phyloP scores from a whole-genome alignment of 2,329 filamentous ascomycete species.

The Pseudogymnoascus sp. region DNA sequence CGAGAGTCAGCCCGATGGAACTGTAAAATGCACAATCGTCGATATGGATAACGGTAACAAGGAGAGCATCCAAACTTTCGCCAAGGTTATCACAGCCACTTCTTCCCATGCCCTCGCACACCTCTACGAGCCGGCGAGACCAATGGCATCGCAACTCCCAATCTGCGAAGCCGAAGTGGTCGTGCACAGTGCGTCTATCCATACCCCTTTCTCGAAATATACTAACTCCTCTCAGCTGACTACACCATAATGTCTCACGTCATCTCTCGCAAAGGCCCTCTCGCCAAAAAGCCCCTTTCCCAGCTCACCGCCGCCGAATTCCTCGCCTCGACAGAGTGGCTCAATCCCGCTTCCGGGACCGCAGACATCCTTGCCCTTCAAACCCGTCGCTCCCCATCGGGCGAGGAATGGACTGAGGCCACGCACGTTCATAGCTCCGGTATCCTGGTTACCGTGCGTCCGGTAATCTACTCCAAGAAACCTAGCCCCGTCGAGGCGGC shows the following conservation, averaged over 20 bases:
- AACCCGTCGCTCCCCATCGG: background rate
- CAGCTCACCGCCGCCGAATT: background rate
- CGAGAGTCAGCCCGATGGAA: background rate
- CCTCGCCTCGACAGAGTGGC: background rate
- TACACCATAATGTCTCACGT: constrained; percentile 1
- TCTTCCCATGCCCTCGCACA: background rate
- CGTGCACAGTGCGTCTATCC: background rate
- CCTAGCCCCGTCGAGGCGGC: background rate
- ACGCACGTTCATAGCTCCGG: background rate
- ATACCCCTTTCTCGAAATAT: background rate
- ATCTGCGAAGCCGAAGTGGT: constrained; percentile 3
- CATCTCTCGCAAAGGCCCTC: background rate
- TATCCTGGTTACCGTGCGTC: background rate
- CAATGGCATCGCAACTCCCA: constrained; percentile 1
- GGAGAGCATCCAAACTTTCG: background rate
- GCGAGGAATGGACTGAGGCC: background rate
- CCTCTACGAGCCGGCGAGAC: background rate
- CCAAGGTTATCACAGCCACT: background rate
- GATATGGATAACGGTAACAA: background rate
- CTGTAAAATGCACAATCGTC: background rate
- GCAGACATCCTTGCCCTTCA: background rate
- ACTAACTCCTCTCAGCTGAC: background rate
- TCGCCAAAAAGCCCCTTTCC: background rate
- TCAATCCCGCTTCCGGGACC: background rate
- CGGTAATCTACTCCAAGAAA: background rate